Conservation (phyloP, 306 rosid genomes). For the Acacia confusa region DNA sequence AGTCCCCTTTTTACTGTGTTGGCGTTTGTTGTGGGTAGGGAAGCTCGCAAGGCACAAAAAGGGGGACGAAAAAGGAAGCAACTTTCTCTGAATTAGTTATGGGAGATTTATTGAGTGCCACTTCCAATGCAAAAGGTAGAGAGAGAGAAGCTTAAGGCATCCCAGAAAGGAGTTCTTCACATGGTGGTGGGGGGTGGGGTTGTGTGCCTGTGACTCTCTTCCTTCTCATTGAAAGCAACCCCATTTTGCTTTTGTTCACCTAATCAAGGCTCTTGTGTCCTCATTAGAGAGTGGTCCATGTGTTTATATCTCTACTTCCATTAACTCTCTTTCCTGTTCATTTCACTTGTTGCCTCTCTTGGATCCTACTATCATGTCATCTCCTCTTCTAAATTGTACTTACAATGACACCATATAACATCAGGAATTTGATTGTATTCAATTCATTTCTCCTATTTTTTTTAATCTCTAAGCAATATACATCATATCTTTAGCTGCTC, state of each 20-base stretch:
- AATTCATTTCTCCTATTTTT: too few species aligned
- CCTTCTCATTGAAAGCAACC: constrained; percentile 43
- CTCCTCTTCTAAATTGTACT: neutral
- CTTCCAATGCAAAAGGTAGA: constrained; percentile 35
- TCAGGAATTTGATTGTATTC: neutral
- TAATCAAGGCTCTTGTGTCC: constrained; percentile 28
- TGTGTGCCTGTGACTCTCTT: constrained; percentile 34
- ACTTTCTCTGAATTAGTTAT: constrained; percentile 34
- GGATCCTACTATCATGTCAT: neutral
- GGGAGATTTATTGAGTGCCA: constrained; percentile 32
- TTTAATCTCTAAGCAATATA: too few species aligned
- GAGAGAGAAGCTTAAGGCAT: constrained; percentile 42
- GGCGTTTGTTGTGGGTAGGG: constrained; percentile 28
- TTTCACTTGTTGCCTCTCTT: constrained; percentile 25
- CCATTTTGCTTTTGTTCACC: constrained; percentile 39
- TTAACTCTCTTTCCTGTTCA: neutral
- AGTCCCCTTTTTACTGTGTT: constrained; percentile 8
- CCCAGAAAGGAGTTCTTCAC: constrained; percentile 54
- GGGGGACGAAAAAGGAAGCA: constrained; percentile 27
- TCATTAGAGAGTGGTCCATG: constrained; percentile 29
- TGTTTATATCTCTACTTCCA: neutral
- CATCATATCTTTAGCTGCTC: too few species aligned
- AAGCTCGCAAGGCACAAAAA: constrained; percentile 16
- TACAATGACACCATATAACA: neutral
- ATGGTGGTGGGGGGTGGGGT: constrained; percentile 66